These are phyloP conservation scores for Noccaea bulbosa DNA, from an alignment of 345 rosid genomes.

Conservation along the genomic window DNA sequence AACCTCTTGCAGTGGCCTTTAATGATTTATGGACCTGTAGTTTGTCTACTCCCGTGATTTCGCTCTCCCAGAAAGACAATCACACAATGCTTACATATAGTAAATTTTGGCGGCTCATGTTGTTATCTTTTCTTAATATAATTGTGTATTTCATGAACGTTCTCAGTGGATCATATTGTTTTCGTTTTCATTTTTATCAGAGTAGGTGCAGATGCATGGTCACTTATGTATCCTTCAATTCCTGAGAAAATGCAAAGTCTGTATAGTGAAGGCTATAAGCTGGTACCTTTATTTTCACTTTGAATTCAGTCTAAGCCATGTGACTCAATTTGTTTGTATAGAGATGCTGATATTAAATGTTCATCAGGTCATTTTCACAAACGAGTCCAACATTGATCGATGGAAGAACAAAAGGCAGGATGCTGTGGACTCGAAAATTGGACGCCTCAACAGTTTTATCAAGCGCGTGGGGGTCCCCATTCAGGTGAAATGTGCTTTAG, in stretches of 20 bases:
- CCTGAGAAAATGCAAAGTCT: slow-evolving; percentile 78
- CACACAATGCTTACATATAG: neutral
- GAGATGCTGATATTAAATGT: slow-evolving; percentile 27
- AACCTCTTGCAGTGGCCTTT: neutral
- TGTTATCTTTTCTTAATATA: neutral
- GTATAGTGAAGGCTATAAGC: slow-evolving; percentile 83
- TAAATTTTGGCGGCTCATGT: neutral
- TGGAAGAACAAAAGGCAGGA: slow-evolving; percentile 95
- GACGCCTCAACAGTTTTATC: slow-evolving; percentile 83
- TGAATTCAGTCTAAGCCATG: neutral
- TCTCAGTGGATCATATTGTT: slow-evolving; percentile 5
- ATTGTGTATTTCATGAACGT: slow-evolving; percentile 1
- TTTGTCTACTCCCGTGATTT: slow-evolving; percentile 1
- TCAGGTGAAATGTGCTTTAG: slow-evolving; percentile 59
- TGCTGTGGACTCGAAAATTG: slow-evolving; percentile 89
- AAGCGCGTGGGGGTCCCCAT: slow-evolving; percentile 75
- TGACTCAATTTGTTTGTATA: neutral
- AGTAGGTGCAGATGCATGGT: slow-evolving; percentile 90
- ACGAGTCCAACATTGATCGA: slow-evolving; percentile 96
- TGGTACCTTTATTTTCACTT: slow-evolving; percentile 51
- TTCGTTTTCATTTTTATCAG: slow-evolving; percentile 48
- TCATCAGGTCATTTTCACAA: slow-evolving; percentile 83
- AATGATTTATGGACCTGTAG: neutral
- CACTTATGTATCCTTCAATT: slow-evolving; percentile 87
- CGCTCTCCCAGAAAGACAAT: neutral